Conservation (phyloP, 2,329 filamentous ascomycete genomes). For the Fusarium sororula region DNA sequence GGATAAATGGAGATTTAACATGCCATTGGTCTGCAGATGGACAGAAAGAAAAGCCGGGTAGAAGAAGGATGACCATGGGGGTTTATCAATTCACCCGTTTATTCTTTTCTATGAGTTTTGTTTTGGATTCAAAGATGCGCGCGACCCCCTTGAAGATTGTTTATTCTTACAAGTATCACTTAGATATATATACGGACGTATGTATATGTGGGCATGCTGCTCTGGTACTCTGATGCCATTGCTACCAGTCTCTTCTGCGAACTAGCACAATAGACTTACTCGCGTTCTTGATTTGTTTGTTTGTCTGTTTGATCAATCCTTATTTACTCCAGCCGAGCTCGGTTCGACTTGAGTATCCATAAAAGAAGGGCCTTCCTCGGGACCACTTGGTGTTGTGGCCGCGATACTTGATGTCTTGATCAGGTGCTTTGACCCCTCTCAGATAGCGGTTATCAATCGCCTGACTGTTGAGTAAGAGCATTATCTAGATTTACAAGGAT, state of each 20-base stretch:
- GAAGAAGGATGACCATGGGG: conserved; percentile 14
- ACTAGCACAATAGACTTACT: conserved; percentile 31
- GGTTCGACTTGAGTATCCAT: background rate
- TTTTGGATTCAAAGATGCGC: conserved; percentile 19
- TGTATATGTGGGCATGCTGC: conserved; percentile 14
- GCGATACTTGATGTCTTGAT: conserved; percentile 8
- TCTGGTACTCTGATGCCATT: background rate
- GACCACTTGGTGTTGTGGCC: background rate
- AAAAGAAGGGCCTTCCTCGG: conserved; percentile 24
- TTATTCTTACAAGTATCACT: conserved; percentile 6
- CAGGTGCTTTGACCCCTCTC: conserved; percentile 15
- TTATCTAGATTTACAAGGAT: background rate
- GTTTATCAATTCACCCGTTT: conserved; percentile 18
- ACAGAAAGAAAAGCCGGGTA: conserved; percentile 29
- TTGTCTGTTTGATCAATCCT: background rate
- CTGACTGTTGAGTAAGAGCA: background rate
- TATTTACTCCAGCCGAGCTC: background rate
- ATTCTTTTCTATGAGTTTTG: background rate
- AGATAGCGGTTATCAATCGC: background rate
- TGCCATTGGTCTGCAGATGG: conserved; percentile 2
- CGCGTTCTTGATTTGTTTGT: conserved; percentile 12
- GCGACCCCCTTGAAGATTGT: conserved; percentile 12
- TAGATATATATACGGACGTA: conserved; percentile 8
- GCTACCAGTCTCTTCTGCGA: conserved; percentile 17
- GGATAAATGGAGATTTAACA: conserved; percentile 14